Percentiles rank a stretch among this genome's conserved stretches.
Evolutionary conservation across 2,329 filamentous ascomycete species (phyloP).

Genomic region (Trichothecium sympodiale): DNA sequence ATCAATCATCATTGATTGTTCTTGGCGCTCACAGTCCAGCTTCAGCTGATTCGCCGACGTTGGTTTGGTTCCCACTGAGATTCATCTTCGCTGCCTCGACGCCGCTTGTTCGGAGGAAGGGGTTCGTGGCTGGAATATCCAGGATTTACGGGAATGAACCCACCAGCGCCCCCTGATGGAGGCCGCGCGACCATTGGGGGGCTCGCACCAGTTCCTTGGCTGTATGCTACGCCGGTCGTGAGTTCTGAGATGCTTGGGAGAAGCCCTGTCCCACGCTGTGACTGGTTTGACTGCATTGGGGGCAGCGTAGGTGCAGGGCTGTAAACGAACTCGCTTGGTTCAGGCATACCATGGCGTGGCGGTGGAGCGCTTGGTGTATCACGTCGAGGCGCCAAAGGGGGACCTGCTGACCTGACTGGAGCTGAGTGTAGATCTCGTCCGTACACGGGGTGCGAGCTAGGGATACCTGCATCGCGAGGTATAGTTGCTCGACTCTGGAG

Average conservation of each 20-base stretch:
- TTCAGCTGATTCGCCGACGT: no score
- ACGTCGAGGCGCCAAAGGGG: constrained; percentile 3
- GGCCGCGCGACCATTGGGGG: no score
- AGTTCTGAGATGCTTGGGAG: constrained; percentile 53
- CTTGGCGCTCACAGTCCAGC: no score
- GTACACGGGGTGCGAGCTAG: constrained; percentile 30
- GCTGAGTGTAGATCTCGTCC: constrained; percentile 19
- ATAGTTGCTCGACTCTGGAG: constrained; percentile 9
- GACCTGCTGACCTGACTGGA: neutral
- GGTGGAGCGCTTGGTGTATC: constrained; percentile 1
- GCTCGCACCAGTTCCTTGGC: constrained; percentile 28
- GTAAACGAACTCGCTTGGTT: constrained; percentile 19
- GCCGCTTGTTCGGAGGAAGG: no score
- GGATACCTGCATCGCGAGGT: constrained; percentile 28
- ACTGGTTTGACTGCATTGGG: constrained; percentile 37
- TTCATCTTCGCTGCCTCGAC: no score
- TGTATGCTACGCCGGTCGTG: constrained; percentile 52
- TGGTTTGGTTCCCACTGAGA: no score
- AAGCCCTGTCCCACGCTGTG: constrained; percentile 28
- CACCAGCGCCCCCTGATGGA: no score
- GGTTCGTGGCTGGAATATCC: constrained; percentile 13
- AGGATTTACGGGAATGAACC: constrained; percentile 20
- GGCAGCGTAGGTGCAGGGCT: constrained; percentile 32
- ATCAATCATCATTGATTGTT: no score
- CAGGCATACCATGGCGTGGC: constrained; percentile 16